A percentile compares a stretch with the other conserved stretches of the same genome.
These are phyloP conservation scores for Didymella segeticola DNA, from an alignment of 2,329 filamentous ascomycete genomes.

Conservation along the genomic window DNA sequence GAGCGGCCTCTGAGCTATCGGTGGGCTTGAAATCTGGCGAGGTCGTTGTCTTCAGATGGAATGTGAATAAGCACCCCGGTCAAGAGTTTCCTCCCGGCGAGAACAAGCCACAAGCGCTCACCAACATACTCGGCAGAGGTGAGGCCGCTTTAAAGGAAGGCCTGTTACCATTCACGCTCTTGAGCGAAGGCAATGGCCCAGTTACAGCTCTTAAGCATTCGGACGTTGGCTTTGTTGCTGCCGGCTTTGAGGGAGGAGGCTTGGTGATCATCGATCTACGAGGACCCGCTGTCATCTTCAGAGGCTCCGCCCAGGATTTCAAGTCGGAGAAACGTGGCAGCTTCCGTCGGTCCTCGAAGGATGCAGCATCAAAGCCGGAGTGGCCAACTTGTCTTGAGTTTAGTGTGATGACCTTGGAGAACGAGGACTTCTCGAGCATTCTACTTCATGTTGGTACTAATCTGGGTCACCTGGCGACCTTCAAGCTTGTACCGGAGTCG, in stretches of 20 bases:
- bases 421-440: conserved; percentile 95
- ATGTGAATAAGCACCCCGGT: conserved; percentile 75
- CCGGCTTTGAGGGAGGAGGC: conserved; percentile 82
- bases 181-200: conserved; percentile 82
- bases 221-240: conserved; percentile 91
- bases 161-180: conserved; percentile 77
- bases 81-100: conserved; percentile 64
- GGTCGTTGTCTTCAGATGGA: conserved; percentile 86
- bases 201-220: conserved; percentile 82
- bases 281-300: conserved; percentile 83
- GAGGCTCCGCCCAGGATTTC: conserved; percentile 74
- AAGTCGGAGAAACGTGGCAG: conserved; percentile 79
- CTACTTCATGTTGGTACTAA: conserved; percentile 90
- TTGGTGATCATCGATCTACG: conserved; percentile 86
- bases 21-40: conserved; percentile 85
- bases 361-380: conserved; percentile 62
- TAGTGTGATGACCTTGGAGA: conserved; percentile 86
- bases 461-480: conserved; percentile 81
- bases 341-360: conserved; percentile 65
- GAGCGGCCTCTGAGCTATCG: conserved; percentile 82
- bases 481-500: conserved; percentile 81
- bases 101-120: conserved; percentile 61
- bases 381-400: conserved; percentile 87
- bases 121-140: conserved; percentile 74
- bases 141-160: conserved; percentile 80